phyloP scores from a whole-genome alignment of 495 filamentous ascomycete genomes.

The Darksidea phi region DNA sequence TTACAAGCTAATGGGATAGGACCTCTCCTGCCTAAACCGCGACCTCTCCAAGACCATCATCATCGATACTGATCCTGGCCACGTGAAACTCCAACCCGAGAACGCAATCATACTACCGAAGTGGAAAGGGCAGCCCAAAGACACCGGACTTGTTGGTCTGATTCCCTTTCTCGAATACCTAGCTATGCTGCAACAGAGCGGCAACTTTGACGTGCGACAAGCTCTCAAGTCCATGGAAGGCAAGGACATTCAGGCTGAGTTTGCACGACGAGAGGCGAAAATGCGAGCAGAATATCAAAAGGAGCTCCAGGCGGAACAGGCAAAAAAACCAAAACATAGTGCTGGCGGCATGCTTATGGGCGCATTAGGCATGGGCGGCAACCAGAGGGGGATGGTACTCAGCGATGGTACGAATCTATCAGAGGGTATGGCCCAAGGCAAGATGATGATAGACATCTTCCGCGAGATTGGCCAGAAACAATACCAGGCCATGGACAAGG shows the following conservation, averaged over 20 bases:
- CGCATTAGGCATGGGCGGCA: constrained; percentile 68
- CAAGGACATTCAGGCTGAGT: constrained; percentile 80
- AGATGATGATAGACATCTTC: constrained; percentile 92
- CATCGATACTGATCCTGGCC: constrained; percentile 77
- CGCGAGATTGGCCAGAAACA: constrained; percentile 86
- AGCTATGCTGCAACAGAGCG: constrained; percentile 72
- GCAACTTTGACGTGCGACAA: constrained; percentile 70
- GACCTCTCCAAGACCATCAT: constrained; percentile 91
- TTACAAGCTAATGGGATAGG: constrained; percentile 51
- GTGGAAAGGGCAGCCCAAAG: constrained; percentile 80
- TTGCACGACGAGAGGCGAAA: constrained; percentile 80
- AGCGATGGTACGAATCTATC: constrained; percentile 64
- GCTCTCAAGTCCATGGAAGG: constrained; percentile 87
- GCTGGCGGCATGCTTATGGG: constrained; percentile 63
- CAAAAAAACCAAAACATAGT: constrained; percentile 56
- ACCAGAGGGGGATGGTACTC: constrained; percentile 48
- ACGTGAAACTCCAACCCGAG: constrained; percentile 81
- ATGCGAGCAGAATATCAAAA: constrained; percentile 77
- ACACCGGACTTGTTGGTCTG: constrained; percentile 78
- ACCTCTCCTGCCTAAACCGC: constrained; percentile 93
- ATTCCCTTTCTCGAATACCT: constrained; percentile 97
- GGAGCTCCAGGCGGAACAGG: constrained; percentile 67
- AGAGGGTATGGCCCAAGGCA: constrained; percentile 78
- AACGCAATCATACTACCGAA: constrained; percentile 89
- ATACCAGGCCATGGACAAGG: constrained; percentile 81